Percentiles rank a stretch among this genome's conserved stretches.
Evolutionary conservation across 2,329 filamentous ascomycete genomes (phyloP).

Genomic region (Spiromastix sp.): DNA sequence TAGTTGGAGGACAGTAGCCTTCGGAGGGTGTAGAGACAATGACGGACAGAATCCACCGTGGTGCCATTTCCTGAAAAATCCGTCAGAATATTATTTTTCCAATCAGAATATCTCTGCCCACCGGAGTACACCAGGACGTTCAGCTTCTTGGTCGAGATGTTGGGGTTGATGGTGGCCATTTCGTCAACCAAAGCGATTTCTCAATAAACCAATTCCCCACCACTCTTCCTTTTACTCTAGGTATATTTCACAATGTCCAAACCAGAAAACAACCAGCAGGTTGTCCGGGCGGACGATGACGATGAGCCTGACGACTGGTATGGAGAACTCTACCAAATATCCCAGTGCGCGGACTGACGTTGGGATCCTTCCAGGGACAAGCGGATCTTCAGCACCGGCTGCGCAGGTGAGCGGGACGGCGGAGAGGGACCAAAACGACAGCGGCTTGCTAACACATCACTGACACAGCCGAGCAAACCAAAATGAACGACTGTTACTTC

Average conservation of each 20-base stretch:
- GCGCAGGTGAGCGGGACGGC: conserved; percentile 53
- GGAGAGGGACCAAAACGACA: too few species aligned
- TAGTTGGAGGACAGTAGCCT: conserved; percentile 82
- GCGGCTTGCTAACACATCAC: conserved; percentile 4
- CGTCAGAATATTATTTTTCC: conserved; percentile 21
- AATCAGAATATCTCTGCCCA: conserved; percentile 32
- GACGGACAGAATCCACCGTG: conserved; percentile 77
- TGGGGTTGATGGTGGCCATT: conserved; percentile 25
- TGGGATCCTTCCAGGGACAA: conserved; percentile 61
- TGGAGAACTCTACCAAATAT: conserved; percentile 19
- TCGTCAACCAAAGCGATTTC: background rate
- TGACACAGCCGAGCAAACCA: conserved; percentile 66
- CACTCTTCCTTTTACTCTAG: background rate
- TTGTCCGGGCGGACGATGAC: conserved; percentile 46
- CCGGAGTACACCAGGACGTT: conserved; percentile 92
- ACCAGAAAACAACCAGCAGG: conserved; percentile 33
- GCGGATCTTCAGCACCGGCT: conserved; percentile 93
- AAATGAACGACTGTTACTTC: conserved; percentile 90
- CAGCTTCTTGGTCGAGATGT: conserved; percentile 57
- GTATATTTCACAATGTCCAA: conserved; percentile 43
- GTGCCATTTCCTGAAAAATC: conserved; percentile 60
- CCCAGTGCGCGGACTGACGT: background rate
- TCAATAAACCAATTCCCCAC: background rate
- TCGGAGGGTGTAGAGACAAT: conserved; percentile 78
- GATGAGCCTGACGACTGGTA: conserved; percentile 96